These are phyloP conservation scores for Coemansia sp. DNA, from an alignment of 192 early-diverging fungal species.

Conservation along the genomic window DNA sequence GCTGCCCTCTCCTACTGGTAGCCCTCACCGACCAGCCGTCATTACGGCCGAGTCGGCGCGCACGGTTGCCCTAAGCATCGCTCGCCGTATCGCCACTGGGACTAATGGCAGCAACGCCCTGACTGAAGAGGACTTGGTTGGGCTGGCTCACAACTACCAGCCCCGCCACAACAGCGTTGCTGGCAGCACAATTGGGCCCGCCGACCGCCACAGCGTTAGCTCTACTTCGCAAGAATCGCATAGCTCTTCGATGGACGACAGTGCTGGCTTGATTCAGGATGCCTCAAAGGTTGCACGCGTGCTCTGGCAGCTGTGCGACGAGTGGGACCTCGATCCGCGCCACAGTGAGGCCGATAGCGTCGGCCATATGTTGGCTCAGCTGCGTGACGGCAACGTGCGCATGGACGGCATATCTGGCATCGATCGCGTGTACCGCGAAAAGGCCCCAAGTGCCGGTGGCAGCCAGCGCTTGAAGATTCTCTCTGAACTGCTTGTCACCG, in stretches of 20 bases:
- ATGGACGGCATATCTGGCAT: constrained; percentile 20
- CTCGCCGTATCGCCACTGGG: constrained; percentile 12
- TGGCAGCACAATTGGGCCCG: neutral
- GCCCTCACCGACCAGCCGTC: neutral
- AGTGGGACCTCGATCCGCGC: constrained; percentile 53
- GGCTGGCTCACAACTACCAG: neutral
- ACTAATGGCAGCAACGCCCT: constrained; percentile 5
- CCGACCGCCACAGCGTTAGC: constrained; percentile 18
- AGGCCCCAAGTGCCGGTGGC: constrained; percentile 23
- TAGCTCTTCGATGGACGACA: constrained; percentile 23
- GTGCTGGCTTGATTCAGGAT: constrained; percentile 23
- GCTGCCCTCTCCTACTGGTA: constrained; percentile 1
- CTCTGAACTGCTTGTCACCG: constrained; percentile 82
- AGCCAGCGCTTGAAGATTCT: constrained; percentile 68
- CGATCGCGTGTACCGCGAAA: constrained; percentile 31
- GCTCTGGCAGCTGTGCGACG: constrained; percentile 53
- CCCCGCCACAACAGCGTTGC: constrained; percentile 7
- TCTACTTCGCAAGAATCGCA: constrained; percentile 31
- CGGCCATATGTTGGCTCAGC: constrained; percentile 23
- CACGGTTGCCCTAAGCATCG: constrained; percentile 8
- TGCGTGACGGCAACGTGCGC: constrained; percentile 17
- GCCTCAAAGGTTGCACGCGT: constrained; percentile 29
- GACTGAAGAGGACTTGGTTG: constrained; percentile 1
- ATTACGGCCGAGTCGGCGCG: constrained; percentile 4
- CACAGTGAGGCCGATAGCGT: constrained; percentile 33